Evolutionary conservation across 2,329 filamentous ascomycete species (phyloP).

Genomic region (Hypoxylon sp.): DNA sequence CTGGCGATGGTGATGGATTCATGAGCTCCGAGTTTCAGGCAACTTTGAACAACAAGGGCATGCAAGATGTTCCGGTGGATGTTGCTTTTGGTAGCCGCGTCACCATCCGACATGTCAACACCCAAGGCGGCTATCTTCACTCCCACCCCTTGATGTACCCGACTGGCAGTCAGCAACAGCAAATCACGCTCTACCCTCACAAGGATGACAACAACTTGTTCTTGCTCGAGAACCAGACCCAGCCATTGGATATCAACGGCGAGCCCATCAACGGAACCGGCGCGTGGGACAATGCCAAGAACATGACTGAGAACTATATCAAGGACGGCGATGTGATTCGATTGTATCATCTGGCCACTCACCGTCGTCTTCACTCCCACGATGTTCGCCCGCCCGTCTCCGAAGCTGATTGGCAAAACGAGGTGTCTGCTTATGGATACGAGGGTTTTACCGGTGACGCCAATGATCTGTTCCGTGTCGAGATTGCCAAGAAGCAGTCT

Average conservation of each 20-base stretch:
- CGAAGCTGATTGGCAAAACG: constrained; percentile 93
- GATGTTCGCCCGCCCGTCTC: constrained; percentile 89
- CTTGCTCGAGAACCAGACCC: constrained; percentile 94
- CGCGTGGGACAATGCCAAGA: constrained; percentile 82
- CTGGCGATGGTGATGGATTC: constrained; percentile 97
- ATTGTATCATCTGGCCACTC: constrained; percentile 84
- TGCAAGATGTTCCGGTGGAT: constrained; percentile 94
- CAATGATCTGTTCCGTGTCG: constrained; percentile 94
- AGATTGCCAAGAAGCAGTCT: constrained; percentile 93
- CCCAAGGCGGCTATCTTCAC: constrained; percentile 96
- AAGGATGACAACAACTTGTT: constrained; percentile 99
- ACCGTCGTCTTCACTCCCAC: constrained; percentile 94
- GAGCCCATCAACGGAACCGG: constrained; percentile 81
- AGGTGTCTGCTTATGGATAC: constrained; percentile 96
- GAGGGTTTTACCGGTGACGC: constrained; percentile 97
- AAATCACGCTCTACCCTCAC: constrained; percentile 97
- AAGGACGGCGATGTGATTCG: constrained; percentile 83
- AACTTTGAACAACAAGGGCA: constrained; percentile 94
- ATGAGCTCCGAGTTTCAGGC: constrained; percentile 99
- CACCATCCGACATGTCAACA: constrained; percentile 92
- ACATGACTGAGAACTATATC: constrained; percentile 70
- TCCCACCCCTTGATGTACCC: constrained; percentile 99
- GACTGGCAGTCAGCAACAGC: constrained; percentile 96
- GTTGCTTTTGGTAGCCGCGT: constrained; percentile 90
- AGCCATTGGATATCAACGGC: constrained; percentile 82